Percentiles rank a stretch among this genome's conserved stretches.
Conservation (phyloP, 768 basidiomycete species). For the Panus rudis region DNA sequence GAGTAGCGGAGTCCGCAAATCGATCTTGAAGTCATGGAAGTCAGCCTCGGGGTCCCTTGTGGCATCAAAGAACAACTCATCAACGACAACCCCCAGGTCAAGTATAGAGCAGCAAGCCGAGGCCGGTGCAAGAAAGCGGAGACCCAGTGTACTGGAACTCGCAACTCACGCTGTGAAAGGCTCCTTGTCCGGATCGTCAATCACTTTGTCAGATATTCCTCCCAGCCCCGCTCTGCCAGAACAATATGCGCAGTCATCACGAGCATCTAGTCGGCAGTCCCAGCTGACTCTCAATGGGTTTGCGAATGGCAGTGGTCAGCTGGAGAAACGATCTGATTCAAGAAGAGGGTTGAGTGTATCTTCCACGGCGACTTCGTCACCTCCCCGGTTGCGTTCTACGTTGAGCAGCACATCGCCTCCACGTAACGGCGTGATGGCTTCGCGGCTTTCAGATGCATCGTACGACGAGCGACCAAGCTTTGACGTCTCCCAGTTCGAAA, state of each 20-base stretch:
- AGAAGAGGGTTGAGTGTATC: constrained; percentile 16
- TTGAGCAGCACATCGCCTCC: constrained; percentile 8
- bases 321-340: background rate
- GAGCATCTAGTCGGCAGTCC: constrained; percentile 19
- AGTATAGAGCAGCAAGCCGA: constrained; percentile 34
- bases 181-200: constrained; percentile 23
- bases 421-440: background rate
- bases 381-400: constrained; percentile 12
- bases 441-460: constrained; percentile 35
- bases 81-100: constrained; percentile 19
- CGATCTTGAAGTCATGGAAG: constrained; percentile 65
- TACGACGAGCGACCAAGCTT: constrained; percentile 43
- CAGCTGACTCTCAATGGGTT: constrained; percentile 4
- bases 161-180: constrained; percentile 25
- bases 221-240: constrained; percentile 57
- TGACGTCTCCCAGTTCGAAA: constrained; percentile 63
- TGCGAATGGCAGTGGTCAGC: no score
- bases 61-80: constrained; percentile 21
- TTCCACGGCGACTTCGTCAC: constrained; percentile 11
- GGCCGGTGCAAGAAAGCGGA: constrained; percentile 30
- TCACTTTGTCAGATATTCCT: constrained; percentile 40
- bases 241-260: constrained; percentile 12
- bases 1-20: constrained; percentile 50
- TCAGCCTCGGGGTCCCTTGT: constrained; percentile 31
- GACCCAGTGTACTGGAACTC: constrained; percentile 43